Evolutionary conservation across 148 eudicot genomes (phyloP).

Genomic region (Rhododendron griersonianum): DNA sequence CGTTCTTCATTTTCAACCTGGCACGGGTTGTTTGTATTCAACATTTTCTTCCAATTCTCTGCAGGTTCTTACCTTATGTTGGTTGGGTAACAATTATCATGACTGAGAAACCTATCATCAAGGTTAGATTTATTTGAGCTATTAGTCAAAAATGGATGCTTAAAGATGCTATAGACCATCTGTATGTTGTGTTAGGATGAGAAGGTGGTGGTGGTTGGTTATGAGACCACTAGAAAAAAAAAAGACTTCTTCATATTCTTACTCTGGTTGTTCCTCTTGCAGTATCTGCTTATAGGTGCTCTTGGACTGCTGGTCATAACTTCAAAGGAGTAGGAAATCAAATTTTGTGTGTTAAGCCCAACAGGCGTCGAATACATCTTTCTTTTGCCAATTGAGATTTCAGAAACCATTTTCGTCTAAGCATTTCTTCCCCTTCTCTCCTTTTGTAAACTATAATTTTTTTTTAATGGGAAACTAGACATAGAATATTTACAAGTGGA

Average conservation of each 20-base stretch:
- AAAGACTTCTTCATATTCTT: neutral
- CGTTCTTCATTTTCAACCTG: neutral
- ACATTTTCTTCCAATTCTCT: neutral
- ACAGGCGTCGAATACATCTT: neutral
- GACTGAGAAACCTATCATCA: slow-evolving; percentile 30
- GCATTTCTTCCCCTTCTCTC: neutral
- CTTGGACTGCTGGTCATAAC: slow-evolving; percentile 40
- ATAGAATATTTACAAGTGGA: neutral
- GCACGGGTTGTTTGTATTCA: slow-evolving; percentile 14
- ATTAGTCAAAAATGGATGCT: neutral
- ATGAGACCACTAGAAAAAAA: neutral
- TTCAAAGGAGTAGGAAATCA: slow-evolving; percentile 29
- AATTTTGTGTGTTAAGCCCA: neutral
- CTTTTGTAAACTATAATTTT: neutral
- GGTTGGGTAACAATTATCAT: slow-evolving; percentile 25
- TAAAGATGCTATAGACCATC: neutral
- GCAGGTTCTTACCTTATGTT: slow-evolving; percentile 25
- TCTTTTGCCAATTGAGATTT: neutral
- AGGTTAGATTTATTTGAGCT: slow-evolving; percentile 30
- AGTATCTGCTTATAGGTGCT: slow-evolving; percentile 47
- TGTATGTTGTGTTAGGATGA: neutral
- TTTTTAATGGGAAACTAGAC: too few relatives aligned
- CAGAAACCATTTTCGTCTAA: neutral
- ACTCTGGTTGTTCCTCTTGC: slow-evolving; percentile 8
- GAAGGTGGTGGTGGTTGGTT: too few relatives aligned